Percentiles rank a stretch among this genome's conserved stretches.
Conservation (phyloP, 164 flowering plant genomes). For the Malania oleifera region DNA sequence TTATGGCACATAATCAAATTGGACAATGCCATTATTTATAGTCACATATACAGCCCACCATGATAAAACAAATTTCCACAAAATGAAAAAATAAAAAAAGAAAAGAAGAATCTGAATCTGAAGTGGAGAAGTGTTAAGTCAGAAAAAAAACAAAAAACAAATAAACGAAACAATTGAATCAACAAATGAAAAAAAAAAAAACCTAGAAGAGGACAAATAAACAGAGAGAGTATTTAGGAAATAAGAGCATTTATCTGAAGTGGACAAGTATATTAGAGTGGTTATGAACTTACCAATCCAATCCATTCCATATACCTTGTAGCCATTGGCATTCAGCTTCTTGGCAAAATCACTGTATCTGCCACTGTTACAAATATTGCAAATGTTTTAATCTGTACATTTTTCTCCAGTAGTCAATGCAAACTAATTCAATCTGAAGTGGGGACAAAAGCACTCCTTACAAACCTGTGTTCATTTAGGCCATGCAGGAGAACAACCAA, state of each 20-base stretch:
- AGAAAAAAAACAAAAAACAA: too few relatives aligned
- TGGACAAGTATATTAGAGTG: neutral
- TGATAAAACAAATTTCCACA: too few relatives aligned
- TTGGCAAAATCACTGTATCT: slow-evolving; percentile 73
- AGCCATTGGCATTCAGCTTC: slow-evolving; percentile 73
- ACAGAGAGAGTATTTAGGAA: neutral
- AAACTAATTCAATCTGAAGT: neutral
- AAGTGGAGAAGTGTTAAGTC: too few relatives aligned
- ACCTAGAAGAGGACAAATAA: neutral
- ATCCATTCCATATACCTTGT: slow-evolving; percentile 86
- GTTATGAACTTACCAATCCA: slow-evolving; percentile 72
- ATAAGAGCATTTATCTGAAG: too few relatives aligned
- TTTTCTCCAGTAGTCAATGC: neutral
- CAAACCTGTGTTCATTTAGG: slow-evolving; percentile 89
- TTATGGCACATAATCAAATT: too few relatives aligned
- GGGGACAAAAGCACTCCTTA: slow-evolving; percentile 7
- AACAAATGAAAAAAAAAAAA: neutral
- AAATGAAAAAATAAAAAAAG: too few relatives aligned
- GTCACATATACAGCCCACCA: too few relatives aligned
- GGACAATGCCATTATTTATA: too few relatives aligned
- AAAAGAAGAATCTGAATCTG: too few relatives aligned
- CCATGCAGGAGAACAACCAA: slow-evolving; percentile 80
- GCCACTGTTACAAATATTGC: slow-evolving; percentile 43
- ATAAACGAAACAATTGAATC: neutral
- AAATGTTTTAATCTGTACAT: neutral